These are phyloP conservation scores for Globisporangium splendens DNA, from an alignment of 352 stramenopile genomes.

Conservation along the genomic window DNA sequence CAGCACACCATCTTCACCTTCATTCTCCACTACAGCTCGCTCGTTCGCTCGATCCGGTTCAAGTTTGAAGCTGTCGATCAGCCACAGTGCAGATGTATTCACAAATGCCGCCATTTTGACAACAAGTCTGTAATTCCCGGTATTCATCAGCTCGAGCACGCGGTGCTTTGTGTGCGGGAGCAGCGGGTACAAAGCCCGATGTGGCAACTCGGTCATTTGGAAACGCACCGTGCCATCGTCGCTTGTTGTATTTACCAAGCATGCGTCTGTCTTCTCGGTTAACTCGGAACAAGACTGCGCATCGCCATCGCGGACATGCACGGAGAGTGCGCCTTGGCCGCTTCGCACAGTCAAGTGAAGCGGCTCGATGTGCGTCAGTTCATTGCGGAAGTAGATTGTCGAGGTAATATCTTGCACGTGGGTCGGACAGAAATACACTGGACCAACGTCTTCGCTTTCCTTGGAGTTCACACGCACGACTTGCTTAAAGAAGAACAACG, in stretches of 20 bases:
- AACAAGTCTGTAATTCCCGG: slow-evolving; percentile 1
- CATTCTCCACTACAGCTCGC: too few species aligned
- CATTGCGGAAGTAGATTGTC: slow-evolving; percentile 51
- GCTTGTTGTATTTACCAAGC: background rate
- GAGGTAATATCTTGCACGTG: slow-evolving; percentile 24
- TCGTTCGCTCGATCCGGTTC: too few species aligned
- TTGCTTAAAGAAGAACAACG: slow-evolving; percentile 33
- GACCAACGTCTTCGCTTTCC: slow-evolving; percentile 31
- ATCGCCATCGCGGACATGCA: slow-evolving; percentile 8
- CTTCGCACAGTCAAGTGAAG: slow-evolving; percentile 33
- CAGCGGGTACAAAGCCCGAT: background rate
- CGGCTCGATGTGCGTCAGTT: slow-evolving; percentile 63
- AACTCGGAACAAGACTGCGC: too few species aligned
- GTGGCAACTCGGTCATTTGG: background rate
- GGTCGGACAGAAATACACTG: slow-evolving; percentile 63
- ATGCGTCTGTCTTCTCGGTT: too few species aligned
- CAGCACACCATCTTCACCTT: too few species aligned
- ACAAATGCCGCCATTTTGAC: background rate
- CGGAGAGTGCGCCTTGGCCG: slow-evolving; percentile 30
- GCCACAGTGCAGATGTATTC: background rate
- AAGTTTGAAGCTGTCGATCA: background rate
- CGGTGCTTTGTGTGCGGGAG: background rate
- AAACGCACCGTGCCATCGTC: slow-evolving; percentile 1
- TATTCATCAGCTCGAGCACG: slow-evolving; percentile 7
- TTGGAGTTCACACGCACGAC: slow-evolving; percentile 24